Base-by-base conservation (phyloP, 1,284 basidiomycete species). In the Bjerkandera adusta region DNA sequence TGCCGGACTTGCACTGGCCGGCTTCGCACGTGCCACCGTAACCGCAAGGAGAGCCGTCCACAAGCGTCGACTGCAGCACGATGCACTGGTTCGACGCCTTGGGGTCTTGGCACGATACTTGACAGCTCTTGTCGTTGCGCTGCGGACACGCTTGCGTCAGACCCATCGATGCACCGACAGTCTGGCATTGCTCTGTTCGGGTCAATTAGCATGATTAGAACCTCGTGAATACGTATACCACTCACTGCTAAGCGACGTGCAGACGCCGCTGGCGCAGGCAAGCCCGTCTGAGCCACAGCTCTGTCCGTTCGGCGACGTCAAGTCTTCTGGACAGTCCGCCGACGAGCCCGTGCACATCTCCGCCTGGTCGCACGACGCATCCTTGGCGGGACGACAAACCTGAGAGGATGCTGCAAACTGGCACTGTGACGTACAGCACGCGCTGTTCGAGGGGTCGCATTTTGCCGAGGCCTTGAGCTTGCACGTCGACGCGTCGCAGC, bases 1-100 rank as follows among this genome's bases (percentile, higher is more conserved):
- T 76, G 18, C 83, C 89, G 13, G 79, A 54, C 56, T 83, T 66
- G 63, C 91, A 95, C 24, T 67, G 76, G 20, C 85, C 84, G 48
- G 71, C 71, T 34, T 71, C 57, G 60, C 92, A 93, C 51, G 74
- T 76, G 18, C 89, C 89, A 29, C 83, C 87, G 58, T 81, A 89
- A 75, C 90, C 91, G 63, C 92, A 96, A 10, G 88, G 81, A 18
- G 91, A 93, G 10, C 92, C 92, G 61, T 94, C 89, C 38, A 92
- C 74, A 45, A 95, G 81, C 30, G 77, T 68, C 1, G 89, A 81
- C 51, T 87, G 84, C 30, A 95, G 71, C 35, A 86, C 68, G n/a
- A 92, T 68, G 65, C 92, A 96, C 56, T 76, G 75, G 57, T 80
- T 79, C 18, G 74, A 50, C 13, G 68, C 66, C 20, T 56, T 72